A percentile compares a stretch with the other conserved stretches of the same genome.
phyloP scores from a whole-genome alignment of 2,329 filamentous ascomycete genomes.

The Aspergillus ustus region DNA sequence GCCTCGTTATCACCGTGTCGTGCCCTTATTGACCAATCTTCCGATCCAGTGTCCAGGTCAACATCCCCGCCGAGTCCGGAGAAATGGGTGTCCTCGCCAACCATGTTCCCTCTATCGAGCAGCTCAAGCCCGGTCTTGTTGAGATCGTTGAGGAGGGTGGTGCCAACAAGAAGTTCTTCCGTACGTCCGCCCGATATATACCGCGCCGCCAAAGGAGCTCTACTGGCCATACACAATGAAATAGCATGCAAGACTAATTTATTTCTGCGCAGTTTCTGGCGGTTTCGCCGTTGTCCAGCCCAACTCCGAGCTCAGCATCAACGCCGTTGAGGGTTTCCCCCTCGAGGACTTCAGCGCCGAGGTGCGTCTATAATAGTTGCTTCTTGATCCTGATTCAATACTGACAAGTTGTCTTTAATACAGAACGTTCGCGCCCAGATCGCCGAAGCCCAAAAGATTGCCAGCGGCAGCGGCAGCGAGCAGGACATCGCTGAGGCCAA shows the following conservation, averaged over 20 bases:
- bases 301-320: constrained; percentile 93
- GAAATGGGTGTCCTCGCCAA: constrained; percentile 99
- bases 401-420: constrained; percentile 14
- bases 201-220: constrained; percentile 1
- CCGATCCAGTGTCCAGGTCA: constrained; percentile 86
- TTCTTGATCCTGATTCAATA: constrained; percentile 2
- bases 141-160: constrained; percentile 95
- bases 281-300: constrained; percentile 98
- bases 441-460: constrained; percentile 93
- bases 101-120: constrained; percentile 98
- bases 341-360: constrained; percentile 96
- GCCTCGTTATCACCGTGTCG: constrained; percentile 21
- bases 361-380: constrained; percentile 43
- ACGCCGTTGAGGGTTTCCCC: constrained; percentile 92
- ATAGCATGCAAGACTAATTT: constrained; percentile 24
- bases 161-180: constrained; percentile 93
- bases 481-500: constrained; percentile 98
- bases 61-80: constrained; percentile 95
- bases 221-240: constrained; percentile 4
- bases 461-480: constrained; percentile 86
- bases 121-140: constrained; percentile 94
- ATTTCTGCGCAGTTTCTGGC: constrained; percentile 72
- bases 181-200: constrained; percentile 60
- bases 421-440: constrained; percentile 85
- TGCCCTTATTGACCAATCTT: constrained; percentile 59